These are phyloP conservation scores for Penicillium mononematosum DNA, from an alignment of 495 filamentous ascomycete species.

Conservation along the genomic window DNA sequence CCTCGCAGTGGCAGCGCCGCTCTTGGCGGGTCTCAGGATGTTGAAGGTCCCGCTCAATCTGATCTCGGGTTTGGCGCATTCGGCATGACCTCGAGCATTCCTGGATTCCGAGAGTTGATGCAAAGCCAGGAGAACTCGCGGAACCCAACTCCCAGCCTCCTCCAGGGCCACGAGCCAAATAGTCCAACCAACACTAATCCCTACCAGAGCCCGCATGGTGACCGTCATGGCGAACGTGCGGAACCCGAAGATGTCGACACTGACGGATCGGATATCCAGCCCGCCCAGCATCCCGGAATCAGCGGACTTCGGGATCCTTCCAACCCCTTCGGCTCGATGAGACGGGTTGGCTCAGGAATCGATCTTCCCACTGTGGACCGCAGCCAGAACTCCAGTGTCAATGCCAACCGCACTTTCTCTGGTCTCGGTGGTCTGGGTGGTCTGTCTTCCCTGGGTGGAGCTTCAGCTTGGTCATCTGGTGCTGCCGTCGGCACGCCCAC, in stretches of 20 bases:
- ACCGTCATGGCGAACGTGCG: constrained; percentile 44
- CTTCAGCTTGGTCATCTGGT: constrained; percentile 63
- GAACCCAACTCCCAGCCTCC: constrained; percentile 55
- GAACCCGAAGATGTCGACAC: constrained; percentile 64
- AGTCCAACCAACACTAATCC: constrained; percentile 97
- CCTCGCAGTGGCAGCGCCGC: constrained; percentile 71
- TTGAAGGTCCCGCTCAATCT: constrained; percentile 55
- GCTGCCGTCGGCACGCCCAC: constrained; percentile 69
- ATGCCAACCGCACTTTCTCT: constrained; percentile 67
- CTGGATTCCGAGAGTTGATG: constrained; percentile 62
- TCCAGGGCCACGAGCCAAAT: constrained; percentile 62
- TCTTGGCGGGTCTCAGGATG: constrained; percentile 73
- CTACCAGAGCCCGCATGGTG: constrained; percentile 92
- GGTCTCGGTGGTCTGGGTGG: constrained; percentile 61
- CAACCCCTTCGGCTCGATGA: constrained; percentile 48
- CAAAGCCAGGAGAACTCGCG: constrained; percentile 57
- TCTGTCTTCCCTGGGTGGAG: constrained; percentile 56
- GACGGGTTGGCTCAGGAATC: constrained; percentile 53
- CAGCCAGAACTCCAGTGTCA: constrained; percentile 84
- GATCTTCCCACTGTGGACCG: constrained; percentile 70
- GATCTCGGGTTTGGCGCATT: constrained; percentile 62
- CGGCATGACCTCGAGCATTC: constrained; percentile 76
- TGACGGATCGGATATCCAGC: constrained; percentile 58
- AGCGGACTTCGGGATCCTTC: constrained; percentile 53
- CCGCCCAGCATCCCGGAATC: constrained; percentile 56